Percentiles rank a stretch among this genome's conserved stretches.
Evolutionary conservation across 805 yeast species (phyloP).

Genomic region (Saturnispora gosingensis): DNA sequence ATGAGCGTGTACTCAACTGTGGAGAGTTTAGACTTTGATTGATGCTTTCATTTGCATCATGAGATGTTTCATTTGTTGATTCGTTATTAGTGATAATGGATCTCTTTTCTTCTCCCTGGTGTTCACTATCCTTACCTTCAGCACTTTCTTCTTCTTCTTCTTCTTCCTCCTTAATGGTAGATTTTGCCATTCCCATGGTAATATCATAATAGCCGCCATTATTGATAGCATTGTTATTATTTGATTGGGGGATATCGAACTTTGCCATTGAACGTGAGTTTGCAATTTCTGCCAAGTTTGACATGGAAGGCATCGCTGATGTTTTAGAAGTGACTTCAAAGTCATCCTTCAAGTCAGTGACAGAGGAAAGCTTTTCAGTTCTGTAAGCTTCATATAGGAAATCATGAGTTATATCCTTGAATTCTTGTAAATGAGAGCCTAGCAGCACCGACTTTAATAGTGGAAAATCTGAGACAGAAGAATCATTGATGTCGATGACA

Average conservation of each 20-base stretch:
- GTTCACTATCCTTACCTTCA: conserved; percentile 7
- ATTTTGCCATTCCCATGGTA: conserved; percentile 4
- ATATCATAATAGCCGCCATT: conserved; percentile 4
- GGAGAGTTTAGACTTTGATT: conserved; percentile 15
- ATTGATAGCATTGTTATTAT: neutral
- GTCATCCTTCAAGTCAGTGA: conserved; percentile 31
- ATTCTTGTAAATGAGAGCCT: conserved; percentile 54
- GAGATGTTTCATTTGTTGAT: neutral
- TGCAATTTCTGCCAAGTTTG: conserved; percentile 49
- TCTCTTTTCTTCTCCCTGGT: neutral
- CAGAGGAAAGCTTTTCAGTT: conserved; percentile 52
- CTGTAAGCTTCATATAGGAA: conserved; percentile 55
- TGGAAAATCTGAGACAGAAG: conserved; percentile 44
- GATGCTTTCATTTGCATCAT: neutral
- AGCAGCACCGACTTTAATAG: conserved; percentile 44
- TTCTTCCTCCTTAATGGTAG: conserved; percentile 11
- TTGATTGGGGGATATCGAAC: conserved; percentile 12
- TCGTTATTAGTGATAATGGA: neutral
- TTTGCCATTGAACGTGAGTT: conserved; percentile 27
- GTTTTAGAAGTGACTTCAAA: conserved; percentile 4
- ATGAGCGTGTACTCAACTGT: conserved; percentile 4
- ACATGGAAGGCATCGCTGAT: conserved; percentile 44
- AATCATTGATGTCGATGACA: conserved; percentile 43
- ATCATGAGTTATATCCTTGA: conserved; percentile 58
- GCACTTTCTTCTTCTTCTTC: neutral